phyloP scores from a whole-genome alignment of 768 basidiomycete genomes.

The Boletus rubescentipes region DNA sequence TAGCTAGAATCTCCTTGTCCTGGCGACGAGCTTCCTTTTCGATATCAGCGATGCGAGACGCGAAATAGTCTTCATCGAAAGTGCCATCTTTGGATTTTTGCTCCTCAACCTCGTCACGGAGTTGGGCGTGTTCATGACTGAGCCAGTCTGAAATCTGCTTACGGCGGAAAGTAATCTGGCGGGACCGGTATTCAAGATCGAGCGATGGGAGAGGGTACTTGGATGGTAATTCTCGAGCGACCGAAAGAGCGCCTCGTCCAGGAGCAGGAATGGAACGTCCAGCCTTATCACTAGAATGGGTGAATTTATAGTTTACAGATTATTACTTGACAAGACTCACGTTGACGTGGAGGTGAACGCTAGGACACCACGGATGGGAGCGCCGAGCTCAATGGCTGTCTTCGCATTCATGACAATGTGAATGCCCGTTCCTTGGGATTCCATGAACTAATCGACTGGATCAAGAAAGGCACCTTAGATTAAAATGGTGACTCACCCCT shows the following conservation, averaged over 20 bases:
- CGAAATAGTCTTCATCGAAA: conserved; percentile 67
- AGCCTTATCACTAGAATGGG: conserved; percentile 80
- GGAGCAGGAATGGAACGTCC: conserved; percentile 98
- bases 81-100: conserved; percentile 52
- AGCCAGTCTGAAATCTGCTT: conserved; percentile 95
- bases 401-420: conserved; percentile 97
- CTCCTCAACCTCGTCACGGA: conserved; percentile 74
- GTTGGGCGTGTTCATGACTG: conserved; percentile 78
- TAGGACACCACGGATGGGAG: conserved; percentile 89
- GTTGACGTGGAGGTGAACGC: conserved; percentile 96
- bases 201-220: conserved; percentile 80
- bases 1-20: conserved; percentile 89
- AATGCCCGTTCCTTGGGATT: conserved; percentile 93
- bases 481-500: conserved; percentile 56
- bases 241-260: conserved; percentile 86
- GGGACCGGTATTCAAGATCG: conserved; percentile 82
- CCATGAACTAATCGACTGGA: conserved; percentile 73
- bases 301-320: conserved; percentile 2
- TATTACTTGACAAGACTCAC: conserved; percentile 44
- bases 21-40: conserved; percentile 90
- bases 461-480: conserved; percentile 1
- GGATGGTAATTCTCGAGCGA: conserved; percentile 82
- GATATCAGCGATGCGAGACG: conserved; percentile 75
- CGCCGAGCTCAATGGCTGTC: conserved; percentile 92
- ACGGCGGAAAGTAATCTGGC: conserved; percentile 95